Percentiles rank a stretch among this genome's conserved stretches.
phyloP scores from a whole-genome alignment of 495 filamentous ascomycete species.

The Pseudevernia furfuracea region DNA sequence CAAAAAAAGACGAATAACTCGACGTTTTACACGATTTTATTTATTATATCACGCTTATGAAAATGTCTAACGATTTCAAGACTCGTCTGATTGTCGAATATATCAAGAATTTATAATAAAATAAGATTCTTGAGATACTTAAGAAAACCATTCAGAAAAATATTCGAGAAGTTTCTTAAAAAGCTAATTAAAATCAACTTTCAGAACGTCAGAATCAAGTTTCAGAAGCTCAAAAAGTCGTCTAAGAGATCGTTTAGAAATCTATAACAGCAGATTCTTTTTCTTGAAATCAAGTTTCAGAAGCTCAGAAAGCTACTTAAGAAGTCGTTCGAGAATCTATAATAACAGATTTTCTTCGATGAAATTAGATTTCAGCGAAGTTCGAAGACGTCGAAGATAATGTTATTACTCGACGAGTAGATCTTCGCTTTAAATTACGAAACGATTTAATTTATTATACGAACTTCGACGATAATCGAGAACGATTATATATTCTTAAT shows the following conservation, averaged over 20 bases:
- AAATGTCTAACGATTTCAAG: background rate
- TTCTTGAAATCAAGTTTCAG: too few relatives aligned
- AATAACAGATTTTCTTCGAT: too few relatives aligned
- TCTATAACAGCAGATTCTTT: too few relatives aligned
- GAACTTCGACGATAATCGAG: background rate
- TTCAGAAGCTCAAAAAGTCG: too few relatives aligned
- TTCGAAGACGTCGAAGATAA: too few relatives aligned
- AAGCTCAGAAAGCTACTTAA: too few relatives aligned
- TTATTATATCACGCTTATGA: background rate
- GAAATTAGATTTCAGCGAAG: too few relatives aligned
- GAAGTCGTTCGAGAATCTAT: too few relatives aligned
- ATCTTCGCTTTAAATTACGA: background rate
- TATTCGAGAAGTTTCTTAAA: background rate
- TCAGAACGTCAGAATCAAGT: too few relatives aligned
- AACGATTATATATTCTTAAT: background rate
- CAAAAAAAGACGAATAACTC: too few relatives aligned
- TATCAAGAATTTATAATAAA: background rate
- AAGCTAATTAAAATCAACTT: too few relatives aligned
- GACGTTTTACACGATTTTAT: too few relatives aligned
- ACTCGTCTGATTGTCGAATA: background rate
- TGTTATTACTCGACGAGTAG: background rate
- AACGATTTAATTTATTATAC: background rate
- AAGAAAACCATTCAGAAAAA: background rate
- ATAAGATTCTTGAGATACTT: background rate
- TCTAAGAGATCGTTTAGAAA: background rate